Evolutionary conservation across 129 eudicot species (phyloP), one percentile per base, ranked within the genome.

Genomic region (carrot (Daucus carota)): DNA sequence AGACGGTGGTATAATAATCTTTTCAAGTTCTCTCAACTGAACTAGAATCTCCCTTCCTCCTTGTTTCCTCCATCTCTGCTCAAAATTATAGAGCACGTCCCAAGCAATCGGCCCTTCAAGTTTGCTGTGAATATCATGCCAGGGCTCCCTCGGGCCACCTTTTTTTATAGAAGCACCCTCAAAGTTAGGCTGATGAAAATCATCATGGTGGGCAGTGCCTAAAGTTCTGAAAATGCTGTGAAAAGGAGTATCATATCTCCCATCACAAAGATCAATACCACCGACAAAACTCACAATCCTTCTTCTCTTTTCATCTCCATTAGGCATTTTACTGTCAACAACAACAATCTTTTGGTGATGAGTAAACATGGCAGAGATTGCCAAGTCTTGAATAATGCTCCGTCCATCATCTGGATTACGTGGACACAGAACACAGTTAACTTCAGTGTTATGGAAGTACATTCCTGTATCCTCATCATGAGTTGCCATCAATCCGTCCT

Each of bases 121-220:
- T 33, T 78, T 77, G 76, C 87, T 87, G 33, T 92, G 98, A 38
- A 92, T 86, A 26, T 92, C 98, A 38, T 92, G 98, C 98, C 98
- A 92, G 1, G 98, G 98, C 76, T 92, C 96, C 46, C 96, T 82
- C 0, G 98, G 98, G 3, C 96, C 98, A 26, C 98, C 98, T 88
- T 90, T 88, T 34, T 80, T 38, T 22, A 92, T 73, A 0, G 96
- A 80, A 0, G 92, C 57, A 10, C 89, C 90, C 0, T 47, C 46
- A 72, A 86, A 88, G 57, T 92, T 92, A 0, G 93, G 94, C 78
- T 92, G 98, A 73, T 92, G 94, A 78, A 90, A 90, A 59, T 92
- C 98, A 68, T 90, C 84, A 24, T 86, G 96, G 69, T 92, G 96
- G 74, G 83, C 83, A 0, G 92, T 83, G 73, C 74, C 84, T 50